Conservation (phyloP, 495 filamentous ascomycete genomes). For the Ramalina intermedia region DNA sequence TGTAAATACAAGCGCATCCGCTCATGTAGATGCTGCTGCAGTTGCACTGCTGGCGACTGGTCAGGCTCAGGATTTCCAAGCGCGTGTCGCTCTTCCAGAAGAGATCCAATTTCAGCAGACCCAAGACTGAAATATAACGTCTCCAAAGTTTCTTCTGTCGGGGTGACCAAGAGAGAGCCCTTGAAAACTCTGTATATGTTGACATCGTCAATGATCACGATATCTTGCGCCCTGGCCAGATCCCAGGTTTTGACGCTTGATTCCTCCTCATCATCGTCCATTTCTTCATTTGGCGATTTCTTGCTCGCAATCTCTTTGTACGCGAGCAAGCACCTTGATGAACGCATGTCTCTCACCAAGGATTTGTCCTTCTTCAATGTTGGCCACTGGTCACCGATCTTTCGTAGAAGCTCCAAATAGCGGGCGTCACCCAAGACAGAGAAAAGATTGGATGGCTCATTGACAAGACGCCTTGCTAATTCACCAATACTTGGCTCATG, state of each 20-base stretch:
- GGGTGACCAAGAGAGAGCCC: slow-evolving; percentile 63
- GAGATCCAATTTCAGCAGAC: slow-evolving; percentile 26
- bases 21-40: slow-evolving; percentile 71
- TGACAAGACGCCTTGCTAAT: slow-evolving; percentile 61
- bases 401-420: slow-evolving; percentile 68
- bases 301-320: slow-evolving; percentile 51
- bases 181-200: slow-evolving; percentile 75
- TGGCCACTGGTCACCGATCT: slow-evolving; percentile 53
- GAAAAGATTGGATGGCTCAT: slow-evolving; percentile 65
- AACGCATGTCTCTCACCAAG: slow-evolving; percentile 60
- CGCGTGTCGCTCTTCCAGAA: slow-evolving; percentile 32
- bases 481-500: slow-evolving; percentile 76
- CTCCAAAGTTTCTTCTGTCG: slow-evolving; percentile 76
- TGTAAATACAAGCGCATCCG: slow-evolving; percentile 78
- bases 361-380: slow-evolving; percentile 62
- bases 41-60: slow-evolving; percentile 36
- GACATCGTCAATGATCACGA: slow-evolving; percentile 77
- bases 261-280: slow-evolving; percentile 51
- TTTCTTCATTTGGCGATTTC: slow-evolving; percentile 16
- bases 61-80: slow-evolving; percentile 37
- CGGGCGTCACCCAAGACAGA: slow-evolving; percentile 63
- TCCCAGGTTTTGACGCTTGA: slow-evolving; percentile 61
- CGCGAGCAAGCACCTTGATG: slow-evolving; percentile 63
- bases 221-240: slow-evolving; percentile 50
- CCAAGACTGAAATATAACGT: slow-evolving; percentile 55